Evolutionary conservation across 495 filamentous ascomycete species (phyloP).

Genomic region (Lepidopterella palustris): DNA sequence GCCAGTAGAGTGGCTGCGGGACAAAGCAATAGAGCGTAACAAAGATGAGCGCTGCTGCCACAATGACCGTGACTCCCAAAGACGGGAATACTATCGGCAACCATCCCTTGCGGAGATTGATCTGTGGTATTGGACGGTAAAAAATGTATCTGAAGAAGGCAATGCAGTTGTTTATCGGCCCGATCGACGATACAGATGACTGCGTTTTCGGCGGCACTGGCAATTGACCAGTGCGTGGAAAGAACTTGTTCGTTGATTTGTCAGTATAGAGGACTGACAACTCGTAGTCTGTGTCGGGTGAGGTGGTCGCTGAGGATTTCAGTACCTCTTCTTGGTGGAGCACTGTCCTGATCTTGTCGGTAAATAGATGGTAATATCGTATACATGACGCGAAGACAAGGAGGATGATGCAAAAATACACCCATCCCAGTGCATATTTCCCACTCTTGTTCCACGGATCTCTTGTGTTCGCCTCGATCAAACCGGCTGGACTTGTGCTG

Average conservation of each 20-base stretch:
- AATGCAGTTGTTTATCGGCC: conserved; percentile 64
- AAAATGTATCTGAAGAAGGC: conserved; percentile 78
- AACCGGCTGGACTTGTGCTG: conserved; percentile 60
- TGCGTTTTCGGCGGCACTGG: conserved; percentile 52
- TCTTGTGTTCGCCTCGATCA: conserved; percentile 64
- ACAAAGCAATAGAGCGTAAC: conserved; percentile 75
- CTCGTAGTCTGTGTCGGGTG: conserved; percentile 61
- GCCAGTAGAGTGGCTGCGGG: conserved; percentile 77
- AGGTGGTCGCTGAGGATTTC: conserved; percentile 47
- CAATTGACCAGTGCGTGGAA: conserved; percentile 51
- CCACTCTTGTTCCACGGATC: conserved; percentile 77
- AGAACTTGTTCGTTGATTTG: conserved; percentile 62
- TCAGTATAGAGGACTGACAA: conserved; percentile 63
- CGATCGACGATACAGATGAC: conserved; percentile 60
- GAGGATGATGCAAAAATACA: conserved; percentile 73
- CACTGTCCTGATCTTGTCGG: conserved; percentile 79
- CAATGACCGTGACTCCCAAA: conserved; percentile 58
- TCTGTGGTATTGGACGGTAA: conserved; percentile 70
- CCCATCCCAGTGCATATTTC: conserved; percentile 83
- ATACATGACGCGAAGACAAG: conserved; percentile 56
- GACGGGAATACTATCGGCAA: conserved; percentile 71
- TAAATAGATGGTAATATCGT: conserved; percentile 76
- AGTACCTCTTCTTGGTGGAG: conserved; percentile 69
- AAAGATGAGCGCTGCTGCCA: conserved; percentile 59
- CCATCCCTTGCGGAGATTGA: conserved; percentile 46